These are phyloP conservation scores for Lagerstroemia speciosa DNA, from an alignment of 345 rosid genomes.

Conservation along the genomic window DNA sequence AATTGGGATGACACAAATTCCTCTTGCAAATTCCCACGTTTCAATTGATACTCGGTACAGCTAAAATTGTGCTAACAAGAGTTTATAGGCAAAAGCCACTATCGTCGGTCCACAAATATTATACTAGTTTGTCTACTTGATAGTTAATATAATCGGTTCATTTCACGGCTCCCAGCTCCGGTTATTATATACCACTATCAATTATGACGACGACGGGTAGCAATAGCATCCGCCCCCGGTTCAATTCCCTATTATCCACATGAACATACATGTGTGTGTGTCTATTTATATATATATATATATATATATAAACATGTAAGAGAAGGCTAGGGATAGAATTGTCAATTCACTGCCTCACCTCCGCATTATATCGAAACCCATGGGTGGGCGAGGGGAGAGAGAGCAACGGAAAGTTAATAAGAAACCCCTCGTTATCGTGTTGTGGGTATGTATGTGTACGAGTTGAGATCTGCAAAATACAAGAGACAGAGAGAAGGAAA, in stretches of 20 bases:
- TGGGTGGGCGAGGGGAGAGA: not conserved
- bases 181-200: no score
- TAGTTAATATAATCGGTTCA: no score
- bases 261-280: no score
- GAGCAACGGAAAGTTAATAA: not conserved
- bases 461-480: not conserved
- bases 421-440: not conserved
- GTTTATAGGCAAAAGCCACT: no score
- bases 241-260: not conserved
- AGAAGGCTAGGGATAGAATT: not conserved
- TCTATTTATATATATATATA: no score
- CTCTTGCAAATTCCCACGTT: no score
- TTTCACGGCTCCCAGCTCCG: no score
- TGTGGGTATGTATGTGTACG: not conserved
- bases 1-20: no score
- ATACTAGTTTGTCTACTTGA: no score
- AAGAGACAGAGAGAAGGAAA: not conserved
- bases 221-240: not conserved
- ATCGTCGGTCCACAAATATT: no score
- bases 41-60: no score
- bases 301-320: not conserved
- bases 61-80: no score
- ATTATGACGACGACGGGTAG: not conserved
- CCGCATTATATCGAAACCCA: not conserved
- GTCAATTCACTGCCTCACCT: not conserved